These are phyloP conservation scores for Lepidium aucheri DNA, from an alignment of 345 rosid genomes.

Conservation along the genomic window DNA sequence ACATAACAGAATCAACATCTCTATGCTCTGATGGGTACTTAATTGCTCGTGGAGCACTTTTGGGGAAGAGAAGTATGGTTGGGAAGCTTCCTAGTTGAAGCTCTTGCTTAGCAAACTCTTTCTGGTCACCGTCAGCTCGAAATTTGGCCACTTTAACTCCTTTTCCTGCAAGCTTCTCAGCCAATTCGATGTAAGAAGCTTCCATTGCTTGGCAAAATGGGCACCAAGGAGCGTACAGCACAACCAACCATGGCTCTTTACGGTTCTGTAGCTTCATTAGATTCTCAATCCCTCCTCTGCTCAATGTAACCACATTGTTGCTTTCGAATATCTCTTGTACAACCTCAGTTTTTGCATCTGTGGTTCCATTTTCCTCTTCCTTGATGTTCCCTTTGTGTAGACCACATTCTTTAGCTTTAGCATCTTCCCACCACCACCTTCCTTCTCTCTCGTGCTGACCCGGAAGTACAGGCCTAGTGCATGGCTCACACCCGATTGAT, in stretches of 20 bases:
- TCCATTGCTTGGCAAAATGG: constrained; percentile 94
- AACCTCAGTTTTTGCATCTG: constrained; percentile 23
- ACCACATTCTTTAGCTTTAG: constrained; percentile 95
- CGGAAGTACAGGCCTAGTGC: constrained; percentile 88
- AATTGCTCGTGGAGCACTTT: constrained; percentile 53
- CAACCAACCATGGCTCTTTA: constrained; percentile 82
- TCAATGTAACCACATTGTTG: constrained; percentile 50
- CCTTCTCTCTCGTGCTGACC: constrained; percentile 99
- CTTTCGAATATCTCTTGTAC: constrained; percentile 59
- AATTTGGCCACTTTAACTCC: constrained; percentile 92
- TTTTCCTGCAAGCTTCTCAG: constrained; percentile 59
- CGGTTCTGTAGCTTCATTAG: constrained; percentile 52
- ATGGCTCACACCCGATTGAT: constrained; percentile 96
- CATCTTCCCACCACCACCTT: constrained; percentile 99
- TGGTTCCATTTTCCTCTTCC: constrained; percentile 38
- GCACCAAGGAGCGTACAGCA: constrained; percentile 98
- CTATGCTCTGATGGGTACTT: constrained; percentile 89
- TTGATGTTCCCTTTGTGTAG: constrained; percentile 84
- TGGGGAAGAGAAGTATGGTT: constrained; percentile 72
- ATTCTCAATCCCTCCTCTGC: constrained; percentile 76
- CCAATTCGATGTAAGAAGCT: constrained; percentile 58
- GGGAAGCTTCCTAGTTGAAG: constrained; percentile 89
- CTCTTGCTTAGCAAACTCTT: constrained; percentile 67
- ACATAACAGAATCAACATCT: constrained; percentile 77
- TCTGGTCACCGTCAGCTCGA: constrained; percentile 75